A percentile compares a stretch with the other conserved stretches of the same genome.
Evolutionary conservation across 2,329 filamentous ascomycete species (phyloP).

Genomic region (Talaromyces funiculosus): DNA sequence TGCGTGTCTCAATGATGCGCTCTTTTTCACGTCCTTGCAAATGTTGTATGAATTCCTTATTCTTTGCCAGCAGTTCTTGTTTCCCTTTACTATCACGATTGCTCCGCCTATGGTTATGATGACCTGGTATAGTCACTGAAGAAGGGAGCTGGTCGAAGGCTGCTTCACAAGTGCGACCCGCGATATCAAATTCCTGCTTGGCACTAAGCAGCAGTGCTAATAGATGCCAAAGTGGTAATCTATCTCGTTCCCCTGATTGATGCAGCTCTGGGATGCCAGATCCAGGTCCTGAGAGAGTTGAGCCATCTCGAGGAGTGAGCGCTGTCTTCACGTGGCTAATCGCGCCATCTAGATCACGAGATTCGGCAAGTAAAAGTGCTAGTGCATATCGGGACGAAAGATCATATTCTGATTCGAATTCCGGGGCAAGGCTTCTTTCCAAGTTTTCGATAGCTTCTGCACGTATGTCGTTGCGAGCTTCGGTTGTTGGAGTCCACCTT

Average conservation of each 20-base stretch:
- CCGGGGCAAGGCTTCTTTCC: slow-evolving; percentile 64
- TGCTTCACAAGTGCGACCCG: slow-evolving; percentile 76
- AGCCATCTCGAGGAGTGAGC: slow-evolving; percentile 35
- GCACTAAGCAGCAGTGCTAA: slow-evolving; percentile 80
- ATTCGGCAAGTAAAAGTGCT: slow-evolving; percentile 80
- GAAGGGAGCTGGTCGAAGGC: slow-evolving; percentile 86
- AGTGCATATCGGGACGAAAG: slow-evolving; percentile 75
- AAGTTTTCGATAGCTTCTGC: slow-evolving; percentile 70
- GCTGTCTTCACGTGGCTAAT: slow-evolving; percentile 77
- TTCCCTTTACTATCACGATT: slow-evolving; percentile 19
- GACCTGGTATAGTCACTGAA: slow-evolving; percentile 63
- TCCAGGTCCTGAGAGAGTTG: slow-evolving; percentile 18
- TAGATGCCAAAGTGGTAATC: slow-evolving; percentile 88
- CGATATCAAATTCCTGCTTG: slow-evolving; percentile 75
- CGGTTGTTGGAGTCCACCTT: slow-evolving; percentile 69
- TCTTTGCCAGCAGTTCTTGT: slow-evolving; percentile 15
- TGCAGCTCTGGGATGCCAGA: slow-evolving; percentile 30
- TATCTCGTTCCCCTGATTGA: slow-evolving; percentile 38
- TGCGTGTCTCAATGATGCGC: slow-evolving; percentile 85
- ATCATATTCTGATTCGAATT: slow-evolving; percentile 61
- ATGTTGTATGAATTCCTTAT: slow-evolving; percentile 60
- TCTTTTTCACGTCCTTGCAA: slow-evolving; percentile 83
- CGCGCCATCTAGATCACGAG: slow-evolving; percentile 70
- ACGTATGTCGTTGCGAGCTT: slow-evolving; percentile 66
- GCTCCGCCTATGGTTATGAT: slow-evolving; percentile 45